phyloP scores from a whole-genome alignment of 352 stramenopile genomes.

The Globisporangium mamillatum region DNA sequence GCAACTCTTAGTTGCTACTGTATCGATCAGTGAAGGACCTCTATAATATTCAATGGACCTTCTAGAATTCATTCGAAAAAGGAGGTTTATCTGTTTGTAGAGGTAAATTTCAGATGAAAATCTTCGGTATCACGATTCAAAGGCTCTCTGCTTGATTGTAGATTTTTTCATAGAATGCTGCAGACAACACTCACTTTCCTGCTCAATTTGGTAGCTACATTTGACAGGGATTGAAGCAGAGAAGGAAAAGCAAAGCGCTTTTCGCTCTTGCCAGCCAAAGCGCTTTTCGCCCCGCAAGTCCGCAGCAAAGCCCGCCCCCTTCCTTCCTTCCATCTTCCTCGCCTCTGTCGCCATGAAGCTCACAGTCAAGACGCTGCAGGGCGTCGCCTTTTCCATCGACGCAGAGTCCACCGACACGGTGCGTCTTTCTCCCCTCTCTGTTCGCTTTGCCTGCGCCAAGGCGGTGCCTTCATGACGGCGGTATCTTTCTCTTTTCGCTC shows the following conservation, averaged over 20 bases:
- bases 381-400: constrained; percentile 76
- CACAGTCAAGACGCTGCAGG: constrained; percentile 85
- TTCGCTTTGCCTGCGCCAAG: background rate
- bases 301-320: background rate
- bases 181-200: background rate
- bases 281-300: constrained; percentile 9
- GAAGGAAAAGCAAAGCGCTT: background rate
- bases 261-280: constrained; percentile 4
- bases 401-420: constrained; percentile 73
- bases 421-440: constrained; percentile 1
- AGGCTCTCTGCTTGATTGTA: background rate
- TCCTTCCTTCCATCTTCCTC: background rate
- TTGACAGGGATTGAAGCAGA: background rate
- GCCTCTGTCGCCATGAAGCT: constrained; percentile 66
- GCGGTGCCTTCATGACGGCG: background rate
- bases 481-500: background rate
- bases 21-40: no score
- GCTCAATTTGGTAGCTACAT: background rate
- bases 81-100: background rate
- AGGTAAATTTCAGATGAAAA: background rate
- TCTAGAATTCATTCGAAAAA: no score
- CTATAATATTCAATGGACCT: no score
- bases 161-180: background rate
- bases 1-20: no score
- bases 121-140: no score